Conservation (phyloP, 345 rosid genomes). For the Crucihimalaya himalaica region DNA sequence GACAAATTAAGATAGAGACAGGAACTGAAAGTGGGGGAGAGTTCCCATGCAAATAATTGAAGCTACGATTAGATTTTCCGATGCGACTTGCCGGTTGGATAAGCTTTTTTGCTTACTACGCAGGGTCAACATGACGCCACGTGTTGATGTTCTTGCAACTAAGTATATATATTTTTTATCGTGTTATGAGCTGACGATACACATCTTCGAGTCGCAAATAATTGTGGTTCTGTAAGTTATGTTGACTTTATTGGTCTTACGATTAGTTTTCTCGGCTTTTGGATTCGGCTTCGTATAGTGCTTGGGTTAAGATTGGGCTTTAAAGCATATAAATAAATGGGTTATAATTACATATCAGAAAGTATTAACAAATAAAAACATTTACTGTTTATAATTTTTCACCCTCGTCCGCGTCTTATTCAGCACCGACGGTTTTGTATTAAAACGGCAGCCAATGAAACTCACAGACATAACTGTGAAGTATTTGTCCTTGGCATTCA, state of each 20-base stretch:
- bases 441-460: background rate
- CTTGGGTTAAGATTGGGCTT: background rate
- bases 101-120: conserved; percentile 17
- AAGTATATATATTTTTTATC: background rate
- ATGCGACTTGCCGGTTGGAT: conserved; percentile 44
- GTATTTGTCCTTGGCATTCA: conserved; percentile 3
- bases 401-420: background rate
- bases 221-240: background rate
- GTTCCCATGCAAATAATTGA: conserved; percentile 44
- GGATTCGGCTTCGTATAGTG: background rate
- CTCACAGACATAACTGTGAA: conserved; percentile 12
- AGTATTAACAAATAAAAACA: background rate
- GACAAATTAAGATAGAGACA: conserved; percentile 39
- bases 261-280: background rate
- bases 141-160: conserved; percentile 19
- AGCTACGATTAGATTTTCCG: conserved; percentile 39
- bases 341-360: too few species aligned
- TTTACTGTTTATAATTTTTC: background rate
- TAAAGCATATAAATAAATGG: background rate
- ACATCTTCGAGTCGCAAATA: conserved; percentile 17
- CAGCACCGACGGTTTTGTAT: conserved; percentile 30
- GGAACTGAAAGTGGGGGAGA: conserved; percentile 38
- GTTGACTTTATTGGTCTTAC: conserved; percentile 12
- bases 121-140: conserved; percentile 31
- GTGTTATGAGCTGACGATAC: background rate